These are phyloP conservation scores for Fusarium burgessii DNA, from an alignment of 2,329 filamentous ascomycete species.

Conservation along the genomic window DNA sequence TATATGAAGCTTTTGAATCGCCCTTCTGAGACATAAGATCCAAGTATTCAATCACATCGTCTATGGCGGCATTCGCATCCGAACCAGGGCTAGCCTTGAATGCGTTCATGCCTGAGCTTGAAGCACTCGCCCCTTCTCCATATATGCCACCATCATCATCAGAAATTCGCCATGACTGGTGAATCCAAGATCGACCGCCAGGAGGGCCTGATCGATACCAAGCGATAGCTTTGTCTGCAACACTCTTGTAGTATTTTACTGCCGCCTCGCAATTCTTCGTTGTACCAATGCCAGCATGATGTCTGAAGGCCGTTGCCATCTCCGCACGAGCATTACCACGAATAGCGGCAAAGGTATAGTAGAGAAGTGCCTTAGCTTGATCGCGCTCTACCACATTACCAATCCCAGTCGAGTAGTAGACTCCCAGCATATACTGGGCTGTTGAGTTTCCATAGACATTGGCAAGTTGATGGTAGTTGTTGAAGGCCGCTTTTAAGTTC, in stretches of 20 bases:
- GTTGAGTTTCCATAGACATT: slow-evolving; percentile 85
- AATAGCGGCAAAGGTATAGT: slow-evolving; percentile 93
- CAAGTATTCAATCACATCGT: slow-evolving; percentile 94
- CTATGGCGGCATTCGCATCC: slow-evolving; percentile 85
- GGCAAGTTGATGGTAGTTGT: slow-evolving; percentile 83
- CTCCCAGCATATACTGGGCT: slow-evolving; percentile 93
- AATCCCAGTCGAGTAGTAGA: slow-evolving; percentile 95
- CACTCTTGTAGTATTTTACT: slow-evolving; percentile 88
- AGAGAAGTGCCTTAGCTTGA: slow-evolving; percentile 91
- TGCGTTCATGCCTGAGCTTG: slow-evolving; percentile 87
- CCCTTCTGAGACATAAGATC: slow-evolving; percentile 92
- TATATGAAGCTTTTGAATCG: slow-evolving; percentile 87
- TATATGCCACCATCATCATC: slow-evolving; percentile 94
- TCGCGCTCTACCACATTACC: slow-evolving; percentile 84
- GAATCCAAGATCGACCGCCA: slow-evolving; percentile 81
- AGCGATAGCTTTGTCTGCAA: slow-evolving; percentile 90
- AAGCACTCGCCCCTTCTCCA: slow-evolving; percentile 91
- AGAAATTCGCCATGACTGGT: slow-evolving; percentile 85
- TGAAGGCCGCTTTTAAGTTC: slow-evolving; percentile 83
- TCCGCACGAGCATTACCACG: slow-evolving; percentile 86
- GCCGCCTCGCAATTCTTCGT: slow-evolving; percentile 88
- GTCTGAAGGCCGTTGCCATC: slow-evolving; percentile 92
- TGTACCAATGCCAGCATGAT: slow-evolving; percentile 87
- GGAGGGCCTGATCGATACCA: slow-evolving; percentile 93
- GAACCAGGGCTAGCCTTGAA: slow-evolving; percentile 78